phyloP scores from a whole-genome alignment of 495 filamentous ascomycete genomes.

The Lepraria neglecta region DNA sequence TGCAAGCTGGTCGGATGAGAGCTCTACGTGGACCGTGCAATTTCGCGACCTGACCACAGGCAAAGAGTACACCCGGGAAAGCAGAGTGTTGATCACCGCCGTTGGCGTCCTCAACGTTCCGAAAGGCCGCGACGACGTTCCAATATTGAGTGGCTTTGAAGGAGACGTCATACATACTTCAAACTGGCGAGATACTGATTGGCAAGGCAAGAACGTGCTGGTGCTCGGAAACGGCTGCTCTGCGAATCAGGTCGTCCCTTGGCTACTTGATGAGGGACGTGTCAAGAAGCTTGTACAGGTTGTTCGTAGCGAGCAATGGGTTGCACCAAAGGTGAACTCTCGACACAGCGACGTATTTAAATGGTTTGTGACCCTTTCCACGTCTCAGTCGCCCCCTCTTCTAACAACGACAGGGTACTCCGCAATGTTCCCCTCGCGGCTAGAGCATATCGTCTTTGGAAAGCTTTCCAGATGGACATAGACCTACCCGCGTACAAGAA shows the following conservation, averaged over 20 bases:
- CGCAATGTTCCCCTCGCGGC: not conserved
- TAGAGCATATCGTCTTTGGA: not conserved
- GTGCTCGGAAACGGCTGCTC: slow-evolving; percentile 2
- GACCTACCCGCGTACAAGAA: not conserved
- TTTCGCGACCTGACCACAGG: not conserved
- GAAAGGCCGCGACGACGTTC: not conserved
- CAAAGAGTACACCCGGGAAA: slow-evolving; percentile 4
- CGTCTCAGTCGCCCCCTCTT: slow-evolving; percentile 1
- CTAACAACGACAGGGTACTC: slow-evolving; percentile 1
- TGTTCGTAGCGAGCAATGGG: slow-evolving; percentile 5
- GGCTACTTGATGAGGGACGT: slow-evolving; percentile 1
- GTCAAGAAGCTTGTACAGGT: slow-evolving; percentile 2
- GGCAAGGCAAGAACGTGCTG: slow-evolving; percentile 1
- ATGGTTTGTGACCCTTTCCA: not conserved
- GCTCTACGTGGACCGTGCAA: not conserved
- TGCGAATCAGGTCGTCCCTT: slow-evolving; percentile 2
- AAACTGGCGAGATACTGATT: slow-evolving; percentile 1
- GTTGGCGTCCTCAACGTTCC: slow-evolving; percentile 1
- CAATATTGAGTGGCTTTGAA: slow-evolving; percentile 1
- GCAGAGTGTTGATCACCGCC: not conserved
- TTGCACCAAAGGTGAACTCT: slow-evolving; percentile 4
- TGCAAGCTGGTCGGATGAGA: slow-evolving; percentile 1
- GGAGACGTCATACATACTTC: not conserved
- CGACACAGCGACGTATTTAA: slow-evolving; percentile 2
- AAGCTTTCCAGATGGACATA: slow-evolving; percentile 3